Conservation (phyloP, 345 rosid species). For the Cardamine resedifolia region DNA sequence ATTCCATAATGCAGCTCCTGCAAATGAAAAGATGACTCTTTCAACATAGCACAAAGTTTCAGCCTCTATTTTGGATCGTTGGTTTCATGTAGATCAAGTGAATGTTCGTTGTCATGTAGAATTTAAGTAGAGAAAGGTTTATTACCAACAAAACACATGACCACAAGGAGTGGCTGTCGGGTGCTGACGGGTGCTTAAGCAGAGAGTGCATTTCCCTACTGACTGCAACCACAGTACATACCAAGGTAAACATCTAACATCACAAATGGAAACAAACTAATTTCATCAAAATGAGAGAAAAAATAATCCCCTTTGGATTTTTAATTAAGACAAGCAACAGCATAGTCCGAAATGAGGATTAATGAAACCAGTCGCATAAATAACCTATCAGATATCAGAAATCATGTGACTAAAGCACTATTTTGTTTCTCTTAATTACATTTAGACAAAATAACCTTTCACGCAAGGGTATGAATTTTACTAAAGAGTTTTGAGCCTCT, state of each 20-base stretch:
- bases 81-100: slow-evolving; percentile 1
- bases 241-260: slow-evolving; percentile 4
- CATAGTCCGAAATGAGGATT: neutral
- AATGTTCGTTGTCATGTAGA: neutral
- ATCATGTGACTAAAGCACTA: neutral
- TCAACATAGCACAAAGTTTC: neutral
- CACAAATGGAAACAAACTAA: neutral
- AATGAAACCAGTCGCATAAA: too few relatives aligned
- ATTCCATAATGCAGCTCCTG: slow-evolving; percentile 96
- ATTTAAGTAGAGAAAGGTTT: slow-evolving; percentile 1
- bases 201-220: slow-evolving; percentile 71
- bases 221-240: slow-evolving; percentile 25
- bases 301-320: neutral
- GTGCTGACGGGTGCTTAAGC: slow-evolving; percentile 75
- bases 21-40: slow-evolving; percentile 1
- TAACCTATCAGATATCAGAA: neutral
- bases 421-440: neutral
- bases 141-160: slow-evolving; percentile 91
- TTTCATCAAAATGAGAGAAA: neutral
- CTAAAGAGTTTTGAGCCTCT: slow-evolving; percentile 7
- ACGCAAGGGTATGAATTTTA: neutral
- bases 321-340: neutral
- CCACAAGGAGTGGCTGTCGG: slow-evolving; percentile 95
- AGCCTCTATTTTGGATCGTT: neutral
- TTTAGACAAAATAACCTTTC: neutral